Base-by-base conservation (phyloP, 2,329 filamentous ascomycete genomes). In the Paracorniculantispora psalliotae region DNA sequence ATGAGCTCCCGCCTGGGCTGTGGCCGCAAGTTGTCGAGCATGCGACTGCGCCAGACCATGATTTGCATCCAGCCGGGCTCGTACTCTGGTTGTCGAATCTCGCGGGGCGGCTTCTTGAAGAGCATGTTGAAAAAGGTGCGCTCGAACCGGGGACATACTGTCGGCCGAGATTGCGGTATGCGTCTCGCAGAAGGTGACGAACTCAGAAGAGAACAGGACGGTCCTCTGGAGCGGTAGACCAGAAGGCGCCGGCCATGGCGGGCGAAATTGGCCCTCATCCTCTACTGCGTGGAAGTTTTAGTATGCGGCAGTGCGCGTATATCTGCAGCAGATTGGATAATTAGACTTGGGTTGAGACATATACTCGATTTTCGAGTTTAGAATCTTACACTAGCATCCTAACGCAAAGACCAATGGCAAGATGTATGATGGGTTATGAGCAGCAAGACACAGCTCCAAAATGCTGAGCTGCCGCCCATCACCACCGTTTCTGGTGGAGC, bases 51-150 rank as follows among this genome's bases (percentile, higher is more conserved):
- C 70, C 91, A 82, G 60, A 89, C 82, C 66, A 89, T 81, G 75
- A 96, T 83, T 17, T 81, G 82, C 63, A 85, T 84, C 67, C 92
- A 83, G 56, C 91, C 92, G 0, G 84, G 88, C 67, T 86, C 89
- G 61, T 86, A 76, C 65, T 86, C 80, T 53, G 86, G 78, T 23
- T 84, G 78, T 69, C 85, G 87, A 46, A 86, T 73, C 59, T 81
- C 76, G 60, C 83, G 79, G 19, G 84, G 80, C 3, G 83, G 75
- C 65, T 85, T 84, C 62, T 78, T 70, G 64, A 89, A 82, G 49
- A 91, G 75, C 26, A 80, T 80, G 39, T 70, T 67, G 66, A 92
- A 80, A 60, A 92, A 85, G 3, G 81, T 80, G 51, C 75, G 66
- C 35, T 66, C 63, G 25, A 66, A 68, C 15, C 46, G 60, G 26